Conservation (phyloP, 1,139 yeast species). For the Kodamaea alishanica region DNA sequence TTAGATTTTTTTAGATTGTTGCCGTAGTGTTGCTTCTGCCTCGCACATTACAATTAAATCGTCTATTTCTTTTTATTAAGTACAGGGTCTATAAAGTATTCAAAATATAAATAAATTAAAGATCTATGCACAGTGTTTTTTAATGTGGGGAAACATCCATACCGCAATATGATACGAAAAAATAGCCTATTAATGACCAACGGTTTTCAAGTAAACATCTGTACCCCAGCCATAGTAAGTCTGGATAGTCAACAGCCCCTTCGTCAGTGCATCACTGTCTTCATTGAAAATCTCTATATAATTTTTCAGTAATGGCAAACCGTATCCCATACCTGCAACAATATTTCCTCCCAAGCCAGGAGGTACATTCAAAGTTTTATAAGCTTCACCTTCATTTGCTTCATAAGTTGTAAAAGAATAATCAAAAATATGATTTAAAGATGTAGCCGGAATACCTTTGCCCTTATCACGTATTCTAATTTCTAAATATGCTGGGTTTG, state of each 20-base stretch:
- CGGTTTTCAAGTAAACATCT: conserved; percentile 41
- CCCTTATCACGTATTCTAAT: conserved; percentile 82
- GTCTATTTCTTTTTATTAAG: no score
- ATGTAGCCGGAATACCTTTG: conserved; percentile 73
- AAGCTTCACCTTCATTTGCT: conserved; percentile 53
- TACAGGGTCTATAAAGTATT: no score
- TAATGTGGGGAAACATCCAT: no score
- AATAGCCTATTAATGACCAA: conserved; percentile 13
- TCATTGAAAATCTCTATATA: conserved; percentile 46
- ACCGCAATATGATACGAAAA: no score
- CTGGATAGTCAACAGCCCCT: conserved; percentile 75
- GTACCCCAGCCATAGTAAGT: conserved; percentile 83
- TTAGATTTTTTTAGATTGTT: no score
- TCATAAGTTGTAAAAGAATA: conserved; percentile 82
- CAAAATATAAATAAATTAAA: no score
- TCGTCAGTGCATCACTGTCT: conserved; percentile 18
- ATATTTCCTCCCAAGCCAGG: conserved; percentile 70
- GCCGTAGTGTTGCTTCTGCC: no score
- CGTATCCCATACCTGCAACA: conserved; percentile 96
- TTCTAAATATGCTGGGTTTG: conserved; percentile 43
- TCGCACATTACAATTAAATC: no score
- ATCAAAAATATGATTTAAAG: conserved; percentile 68
- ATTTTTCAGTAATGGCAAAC: conserved; percentile 74
- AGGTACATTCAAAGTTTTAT: conserved; percentile 59
- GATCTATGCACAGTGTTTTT: no score